Evolutionary conservation across 306 rosid genomes (phyloP).

Genomic region (Cucurbita moschata): DNA sequence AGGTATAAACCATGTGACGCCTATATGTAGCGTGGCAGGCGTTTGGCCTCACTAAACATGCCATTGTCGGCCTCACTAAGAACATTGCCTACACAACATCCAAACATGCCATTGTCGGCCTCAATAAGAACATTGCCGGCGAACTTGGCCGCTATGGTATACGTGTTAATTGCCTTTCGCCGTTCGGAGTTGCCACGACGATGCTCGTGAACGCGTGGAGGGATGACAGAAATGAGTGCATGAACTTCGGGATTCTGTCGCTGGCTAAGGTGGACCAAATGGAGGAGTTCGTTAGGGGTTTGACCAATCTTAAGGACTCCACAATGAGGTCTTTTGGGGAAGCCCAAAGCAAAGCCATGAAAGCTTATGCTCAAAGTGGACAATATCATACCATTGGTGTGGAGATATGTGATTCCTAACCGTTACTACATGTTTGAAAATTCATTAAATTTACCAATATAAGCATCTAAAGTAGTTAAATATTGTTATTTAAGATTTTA

Average conservation of each 20-base stretch:
- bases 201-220: constrained; percentile 80
- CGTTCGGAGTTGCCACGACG: constrained; percentile 80
- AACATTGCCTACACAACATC: constrained; percentile 73
- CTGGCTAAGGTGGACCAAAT: constrained; percentile 45
- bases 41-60: constrained; percentile 79
- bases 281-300: constrained; percentile 72
- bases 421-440: too few species aligned
- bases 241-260: constrained; percentile 30
- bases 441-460: too few species aligned
- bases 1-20: constrained; percentile 75
- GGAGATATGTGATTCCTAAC: too few species aligned
- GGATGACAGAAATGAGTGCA: constrained; percentile 5
- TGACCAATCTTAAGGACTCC: constrained; percentile 55
- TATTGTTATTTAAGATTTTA: too few species aligned
- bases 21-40: constrained; percentile 64
- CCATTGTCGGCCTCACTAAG: constrained; percentile 76
- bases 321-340: not conserved
- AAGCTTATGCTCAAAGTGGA: too few species aligned
- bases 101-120: constrained; percentile 82
- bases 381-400: too few species aligned
- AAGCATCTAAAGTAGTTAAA: too few species aligned
- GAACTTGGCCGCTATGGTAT: constrained; percentile 64
- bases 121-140: constrained; percentile 63
- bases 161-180: constrained; percentile 71
- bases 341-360: too few species aligned